Conservation (phyloP, 495 filamentous ascomycete genomes). For the Tuber indicum region DNA sequence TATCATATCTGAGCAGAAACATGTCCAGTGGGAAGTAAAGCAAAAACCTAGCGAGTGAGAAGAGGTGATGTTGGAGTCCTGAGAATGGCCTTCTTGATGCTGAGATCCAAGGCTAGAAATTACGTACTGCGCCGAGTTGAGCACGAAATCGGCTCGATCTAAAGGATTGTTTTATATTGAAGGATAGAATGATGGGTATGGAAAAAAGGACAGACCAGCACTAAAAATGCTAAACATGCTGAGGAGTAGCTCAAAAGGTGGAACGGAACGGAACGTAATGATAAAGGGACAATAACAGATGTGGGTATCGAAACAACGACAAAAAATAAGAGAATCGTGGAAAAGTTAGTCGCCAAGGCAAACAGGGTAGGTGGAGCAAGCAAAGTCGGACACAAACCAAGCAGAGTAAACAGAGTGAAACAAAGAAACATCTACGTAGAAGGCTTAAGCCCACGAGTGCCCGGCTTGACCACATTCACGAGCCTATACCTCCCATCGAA, state of each 20-base stretch:
- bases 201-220: not conserved
- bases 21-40: not conserved
- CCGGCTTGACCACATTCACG: not conserved
- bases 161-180: not conserved
- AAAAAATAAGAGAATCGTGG: not conserved
- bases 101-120: not conserved
- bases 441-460: conserved; percentile 4
- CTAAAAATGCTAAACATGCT: not conserved
- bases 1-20: not conserved
- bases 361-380: not conserved
- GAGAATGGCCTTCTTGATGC: not conserved
- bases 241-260: not conserved
- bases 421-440: not conserved
- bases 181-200: not conserved
- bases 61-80: not conserved
- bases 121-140: not conserved
- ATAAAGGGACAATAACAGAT: not conserved
- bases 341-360: not conserved
- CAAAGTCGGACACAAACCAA: not conserved
- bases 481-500: not conserved
- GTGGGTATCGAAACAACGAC: not conserved
- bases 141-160: not conserved
- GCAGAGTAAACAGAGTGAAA: not conserved
- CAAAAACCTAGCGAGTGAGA: not conserved
- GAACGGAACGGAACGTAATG: not conserved